phyloP scores from a whole-genome alignment of 345 rosid species.

The Eucalyptus pumila region DNA sequence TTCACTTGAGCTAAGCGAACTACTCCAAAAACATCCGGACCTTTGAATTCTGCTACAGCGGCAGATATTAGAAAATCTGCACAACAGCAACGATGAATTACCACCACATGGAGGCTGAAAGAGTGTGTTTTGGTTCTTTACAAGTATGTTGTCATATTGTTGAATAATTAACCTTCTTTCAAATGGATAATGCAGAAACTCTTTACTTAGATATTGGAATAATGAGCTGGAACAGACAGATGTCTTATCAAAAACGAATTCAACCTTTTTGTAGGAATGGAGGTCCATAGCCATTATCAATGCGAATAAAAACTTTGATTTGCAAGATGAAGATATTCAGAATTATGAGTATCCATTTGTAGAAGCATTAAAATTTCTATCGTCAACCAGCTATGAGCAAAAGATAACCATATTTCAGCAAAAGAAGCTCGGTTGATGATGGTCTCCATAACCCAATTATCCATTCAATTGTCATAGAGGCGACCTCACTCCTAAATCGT shows the following conservation, averaged over 20 bases:
- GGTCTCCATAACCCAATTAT: not conserved
- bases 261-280: not conserved
- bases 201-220: not conserved
- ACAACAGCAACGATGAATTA: not conserved
- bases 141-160: not conserved
- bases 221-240: not conserved
- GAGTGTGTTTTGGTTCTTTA: not conserved
- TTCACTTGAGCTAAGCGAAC: constrained; percentile 83
- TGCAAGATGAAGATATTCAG: not conserved
- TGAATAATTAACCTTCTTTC: not conserved
- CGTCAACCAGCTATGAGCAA: not conserved
- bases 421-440: not conserved
- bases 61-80: constrained; percentile 87
- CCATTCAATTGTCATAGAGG: not conserved
- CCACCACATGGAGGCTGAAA: not conserved
- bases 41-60: constrained; percentile 91
- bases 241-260: not conserved
- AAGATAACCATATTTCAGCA: not conserved
- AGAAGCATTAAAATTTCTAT: not conserved
- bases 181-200: not conserved
- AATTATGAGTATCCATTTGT: not conserved
- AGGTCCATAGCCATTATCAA: not conserved
- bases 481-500: not conserved
- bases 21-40: constrained; percentile 79
- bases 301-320: not conserved